Percentiles rank a stretch among this genome's conserved stretches.
phyloP scores from a whole-genome alignment of 345 rosid species.

The Populus tremula region DNA sequence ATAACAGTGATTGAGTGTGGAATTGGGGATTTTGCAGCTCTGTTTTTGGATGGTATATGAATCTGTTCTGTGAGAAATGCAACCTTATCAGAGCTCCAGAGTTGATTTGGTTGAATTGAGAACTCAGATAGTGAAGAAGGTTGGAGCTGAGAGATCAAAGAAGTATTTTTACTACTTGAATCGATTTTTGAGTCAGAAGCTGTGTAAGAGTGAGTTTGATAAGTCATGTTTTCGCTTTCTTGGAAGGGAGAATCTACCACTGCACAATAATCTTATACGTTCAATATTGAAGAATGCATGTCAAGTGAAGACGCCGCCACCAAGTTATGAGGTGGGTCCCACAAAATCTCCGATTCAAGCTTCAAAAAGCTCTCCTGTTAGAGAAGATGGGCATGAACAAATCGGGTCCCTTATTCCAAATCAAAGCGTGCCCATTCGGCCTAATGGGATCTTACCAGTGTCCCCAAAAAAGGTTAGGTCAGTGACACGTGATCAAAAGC shows the following conservation, averaged over 20 bases:
- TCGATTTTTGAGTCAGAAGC: constrained; percentile 79
- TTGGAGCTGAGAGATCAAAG: constrained; percentile 81
- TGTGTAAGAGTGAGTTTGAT: constrained; percentile 79
- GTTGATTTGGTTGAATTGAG: constrained; percentile 77
- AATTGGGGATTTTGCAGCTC: constrained; percentile 26
- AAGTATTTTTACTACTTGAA: constrained; percentile 72
- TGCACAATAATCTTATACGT: constrained; percentile 82
- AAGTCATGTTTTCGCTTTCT: constrained; percentile 67
- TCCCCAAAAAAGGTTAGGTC: constrained; percentile 71
- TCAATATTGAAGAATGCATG: constrained; percentile 79
- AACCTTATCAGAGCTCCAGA: constrained; percentile 71
- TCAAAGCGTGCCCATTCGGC: constrained; percentile 55
- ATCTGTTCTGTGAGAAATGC: constrained; percentile 62
- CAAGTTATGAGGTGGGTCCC: constrained; percentile 47
- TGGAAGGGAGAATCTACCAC: constrained; percentile 84
- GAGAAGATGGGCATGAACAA: constrained; percentile 61
- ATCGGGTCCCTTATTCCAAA: constrained; percentile 43
- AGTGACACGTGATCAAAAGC: constrained; percentile 58
- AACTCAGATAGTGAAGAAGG: constrained; percentile 69
- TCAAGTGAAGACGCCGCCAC: constrained; percentile 64
- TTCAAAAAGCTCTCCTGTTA: constrained; percentile 36
- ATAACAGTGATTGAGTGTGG: constrained; percentile 37
- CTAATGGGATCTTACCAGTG: constrained; percentile 73
- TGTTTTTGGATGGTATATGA: constrained; percentile 43
- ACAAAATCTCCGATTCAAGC: constrained; percentile 45